Base-by-base conservation (phyloP, 1,139 yeast species). In the Kodamaea sp. region DNA sequence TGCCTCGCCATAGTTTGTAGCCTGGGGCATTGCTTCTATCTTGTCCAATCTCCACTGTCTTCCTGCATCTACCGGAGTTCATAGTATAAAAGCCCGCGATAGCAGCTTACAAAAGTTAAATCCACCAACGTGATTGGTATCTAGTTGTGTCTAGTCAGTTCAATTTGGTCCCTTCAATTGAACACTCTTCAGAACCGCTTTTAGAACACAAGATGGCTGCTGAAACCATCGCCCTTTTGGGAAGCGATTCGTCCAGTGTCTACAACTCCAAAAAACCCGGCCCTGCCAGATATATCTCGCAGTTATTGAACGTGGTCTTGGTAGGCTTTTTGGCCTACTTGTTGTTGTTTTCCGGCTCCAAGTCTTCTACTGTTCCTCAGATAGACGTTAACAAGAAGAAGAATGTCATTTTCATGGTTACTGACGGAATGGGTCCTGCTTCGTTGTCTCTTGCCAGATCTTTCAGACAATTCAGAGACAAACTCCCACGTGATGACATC, bases 381-480 rank as follows among this genome's bases (percentile, higher is more conserved):
- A 35, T 44, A 16, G 43, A 40, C 25, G 38, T 37, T 28, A 32
- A 31, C 24, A 36, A 34, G 34, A 47, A 46, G 39, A 49, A 49
- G 45, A 55, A 57, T 29, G 47, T 57, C 32, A 55, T 57, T 24
- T 55, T 57, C 44, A 52, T 57, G 60, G 61, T 57, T 34, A 51
- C 61, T 14, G 61, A 57, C 29, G 61, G 61, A 2, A 57, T 55
- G 60, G 61, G 61, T 8, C 60, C 61, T 2, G 59, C 60, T 3
- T 54, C 59, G 7, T 44, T 57, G 16, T 49, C 59, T 11, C 47
- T 57, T 35, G 57, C 61, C 6, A 43, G 61, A 4, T 48, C 57
- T 4, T 55, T 55, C 43, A 46, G 44, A 29, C 61, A 57, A 31
- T 39, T 40, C 33, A 43, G 59, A 24, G 61, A 57, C 37, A 23